Evolutionary conservation across 2,329 filamentous ascomycete genomes (phyloP), one percentile per base, ranked within the genome.

Genomic region (Cladosporium phlei): DNA sequence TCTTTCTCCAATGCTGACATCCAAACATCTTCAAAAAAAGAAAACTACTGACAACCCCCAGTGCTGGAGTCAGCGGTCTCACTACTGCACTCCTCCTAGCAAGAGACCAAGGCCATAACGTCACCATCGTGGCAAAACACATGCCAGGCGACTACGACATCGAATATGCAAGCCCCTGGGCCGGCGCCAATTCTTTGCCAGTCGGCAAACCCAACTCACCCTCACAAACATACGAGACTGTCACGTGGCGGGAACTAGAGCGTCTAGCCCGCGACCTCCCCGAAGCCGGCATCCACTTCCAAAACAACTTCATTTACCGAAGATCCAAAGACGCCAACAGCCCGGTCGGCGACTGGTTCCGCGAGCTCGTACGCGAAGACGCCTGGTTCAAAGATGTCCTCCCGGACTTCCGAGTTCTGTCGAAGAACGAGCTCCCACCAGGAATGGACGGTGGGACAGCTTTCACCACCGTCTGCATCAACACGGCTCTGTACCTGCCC

Each of bases 111-210:
- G 59, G 67, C 9, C 75, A 82, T 55, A 70, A 72, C 20, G 68
- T 94, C 53, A 89, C 86, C 0, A 73, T 94, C 27, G 72, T 88
- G 24, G 85, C 88, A 4, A 94, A 91, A 61, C 86, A 95, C 63
- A 93, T 95, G 85, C 90, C 90, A 0, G 90, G 90, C 27, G 90
- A 96, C 70, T 93, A 91, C 66, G 86, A 91, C 55, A 84, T 90
- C 55, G 85, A 94, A 72, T 96, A 95, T 65, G 83, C 87, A 1
- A 94, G 87, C 5, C 88, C 88, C 1, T 94, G 87, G 85, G 88
- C 88, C 3, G 88, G 88, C 11, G 88, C 88, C 52, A 91, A 93
- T 61, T 83, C 82, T 59, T 65, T 85, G 50, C 88, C 85, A 14
- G 44, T 47, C 20, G 44, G 53, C 29, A 67, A 66, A 49, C 63